Evolutionary conservation across 148 eudicot genomes (phyloP), one percentile per base, ranked within the genome.

Genomic region (Fagopyrum esculentum): DNA sequence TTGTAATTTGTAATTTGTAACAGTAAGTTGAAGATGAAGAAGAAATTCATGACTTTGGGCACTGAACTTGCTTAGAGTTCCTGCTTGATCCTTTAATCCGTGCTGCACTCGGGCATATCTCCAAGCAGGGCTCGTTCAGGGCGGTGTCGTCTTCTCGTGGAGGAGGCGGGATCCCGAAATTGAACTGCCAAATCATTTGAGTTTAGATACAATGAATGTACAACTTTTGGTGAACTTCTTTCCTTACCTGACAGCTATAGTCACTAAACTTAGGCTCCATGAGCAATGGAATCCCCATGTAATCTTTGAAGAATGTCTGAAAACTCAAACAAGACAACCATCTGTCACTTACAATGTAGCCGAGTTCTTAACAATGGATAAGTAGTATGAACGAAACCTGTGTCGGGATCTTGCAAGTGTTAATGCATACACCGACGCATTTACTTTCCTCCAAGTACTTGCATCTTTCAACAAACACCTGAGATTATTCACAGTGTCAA

Each of bases 391-490:
- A 59, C 90, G 76, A 26, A 26, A 94, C 97, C 96, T 94, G 98
- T 43, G 97, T 95, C 44, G 98, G 98, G 55, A 95, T 89, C 79
- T 95, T 95, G 78, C 98, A 95, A 44, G 98, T 95, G 79, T 95
- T 95, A 56, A 89, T 81, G 81, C 98, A 95, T 69, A 92, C 84
- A 47, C 98, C 98, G 6, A 90, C 92, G 79, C 98, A 95, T 83
- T 95, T 92, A 83, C 98, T 92, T 78, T 95, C 96, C 80, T 92
- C 97, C 81, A 95, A 84, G 78, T 92, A 95, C 85, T 89, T 95
- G 96, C 98, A 95, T 82, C 87, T 90, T 79, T 95, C 96, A 44
- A 95, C 96, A 76, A 85, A 86, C 61, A 95, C 98, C 98, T 95
- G 54, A 78, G 80, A 55, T 19, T 6, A 77, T 68, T n/a, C 35